Percentiles rank a stretch among this genome's conserved stretches.
Evolutionary conservation across 2,329 filamentous ascomycete genomes (phyloP).

Genomic region (Immersiporthe knoxdaviesiana): DNA sequence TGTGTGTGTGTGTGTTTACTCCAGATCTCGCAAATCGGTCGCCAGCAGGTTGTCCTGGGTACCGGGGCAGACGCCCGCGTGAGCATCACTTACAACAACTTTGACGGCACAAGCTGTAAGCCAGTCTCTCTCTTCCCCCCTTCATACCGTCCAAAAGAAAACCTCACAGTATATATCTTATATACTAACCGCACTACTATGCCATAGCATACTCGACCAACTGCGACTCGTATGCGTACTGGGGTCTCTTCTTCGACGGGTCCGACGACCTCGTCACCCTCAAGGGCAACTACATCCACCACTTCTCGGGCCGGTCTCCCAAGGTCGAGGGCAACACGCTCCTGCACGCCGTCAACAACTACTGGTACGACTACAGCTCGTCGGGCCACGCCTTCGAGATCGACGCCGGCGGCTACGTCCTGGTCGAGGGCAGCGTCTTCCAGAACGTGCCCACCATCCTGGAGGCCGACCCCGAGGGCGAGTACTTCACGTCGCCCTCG

Average conservation of each 20-base stretch:
- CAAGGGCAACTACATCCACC: constrained; percentile 64
- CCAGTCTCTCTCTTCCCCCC: background rate
- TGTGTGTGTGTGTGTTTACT: background rate
- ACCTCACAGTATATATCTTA: background rate
- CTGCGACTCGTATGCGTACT: constrained; percentile 64
- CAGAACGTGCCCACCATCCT: constrained; percentile 53
- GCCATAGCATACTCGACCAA: constrained; percentile 55
- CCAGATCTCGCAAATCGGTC: constrained; percentile 53
- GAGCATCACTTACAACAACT: constrained; percentile 63
- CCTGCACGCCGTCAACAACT: constrained; percentile 66
- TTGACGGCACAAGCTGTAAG: constrained; percentile 50
- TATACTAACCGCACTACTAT: constrained; percentile 33
- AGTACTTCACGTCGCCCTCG: constrained; percentile 33
- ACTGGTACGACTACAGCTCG: constrained; percentile 53
- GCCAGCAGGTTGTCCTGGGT: constrained; percentile 64
- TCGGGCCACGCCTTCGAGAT: constrained; percentile 62
- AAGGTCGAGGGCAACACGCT: constrained; percentile 60
- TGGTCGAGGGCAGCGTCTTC: constrained; percentile 63
- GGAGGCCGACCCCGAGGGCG: constrained; percentile 35
- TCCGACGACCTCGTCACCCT: constrained; percentile 59
- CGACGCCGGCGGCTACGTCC: constrained; percentile 46
- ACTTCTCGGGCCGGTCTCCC: constrained; percentile 59
- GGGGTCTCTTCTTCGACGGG: constrained; percentile 61
- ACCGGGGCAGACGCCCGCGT: constrained; percentile 50
- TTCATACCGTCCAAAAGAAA: too few species aligned